These are phyloP conservation scores for Epichloe scottii DNA, from an alignment of 2,329 filamentous ascomycete genomes.

Conservation along the genomic window DNA sequence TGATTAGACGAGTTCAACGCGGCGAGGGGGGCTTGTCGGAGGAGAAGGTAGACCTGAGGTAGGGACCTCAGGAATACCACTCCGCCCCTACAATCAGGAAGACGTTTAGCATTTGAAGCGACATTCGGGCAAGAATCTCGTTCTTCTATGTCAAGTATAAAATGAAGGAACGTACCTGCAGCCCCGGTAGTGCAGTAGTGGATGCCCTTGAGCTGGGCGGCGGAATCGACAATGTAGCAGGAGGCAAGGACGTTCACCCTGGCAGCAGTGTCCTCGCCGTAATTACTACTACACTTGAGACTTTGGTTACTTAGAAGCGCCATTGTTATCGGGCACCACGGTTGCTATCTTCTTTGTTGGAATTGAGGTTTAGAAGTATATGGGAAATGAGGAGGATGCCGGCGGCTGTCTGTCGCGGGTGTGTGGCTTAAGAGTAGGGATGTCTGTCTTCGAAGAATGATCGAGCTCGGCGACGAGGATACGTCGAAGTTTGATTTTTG, in stretches of 20 bases:
- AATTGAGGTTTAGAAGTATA: constrained; percentile 1
- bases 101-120: constrained; percentile 6
- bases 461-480: background rate
- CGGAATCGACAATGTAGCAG: constrained; percentile 74
- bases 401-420: background rate
- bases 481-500: background rate
- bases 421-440: background rate
- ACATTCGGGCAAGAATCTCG: background rate
- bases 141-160: no score
- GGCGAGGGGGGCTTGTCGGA: constrained; percentile 77
- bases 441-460: background rate
- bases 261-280: constrained; percentile 53
- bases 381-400: constrained; percentile 7
- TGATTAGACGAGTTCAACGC: constrained; percentile 57
- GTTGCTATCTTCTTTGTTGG: constrained; percentile 10
- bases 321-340: constrained; percentile 30
- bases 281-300: constrained; percentile 64
- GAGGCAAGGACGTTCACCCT: constrained; percentile 73
- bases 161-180: constrained; percentile 43
- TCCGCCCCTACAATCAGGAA: constrained; percentile 48
- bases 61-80: constrained; percentile 92
- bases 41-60: constrained; percentile 75
- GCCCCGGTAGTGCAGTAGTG: constrained; percentile 93
- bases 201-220: constrained; percentile 64
- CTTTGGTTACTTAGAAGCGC: constrained; percentile 60